These are phyloP conservation scores for Saccharomyces mikatae DNA, from an alignment of 805 yeast species.

Conservation along the genomic window DNA sequence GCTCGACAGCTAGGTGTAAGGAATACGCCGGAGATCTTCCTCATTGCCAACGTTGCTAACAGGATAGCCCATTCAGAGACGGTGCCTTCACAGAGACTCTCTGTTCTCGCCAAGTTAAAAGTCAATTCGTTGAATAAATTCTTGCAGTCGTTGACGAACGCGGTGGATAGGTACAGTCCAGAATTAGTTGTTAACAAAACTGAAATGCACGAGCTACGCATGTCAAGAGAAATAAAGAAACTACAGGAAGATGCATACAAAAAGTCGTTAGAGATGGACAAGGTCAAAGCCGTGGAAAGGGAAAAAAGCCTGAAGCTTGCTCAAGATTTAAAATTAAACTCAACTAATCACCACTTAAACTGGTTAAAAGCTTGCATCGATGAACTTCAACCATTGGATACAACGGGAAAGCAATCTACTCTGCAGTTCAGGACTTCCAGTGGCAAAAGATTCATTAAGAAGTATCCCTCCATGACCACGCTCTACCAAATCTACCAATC, in stretches of 20 bases:
- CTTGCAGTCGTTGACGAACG: constrained; percentile 32
- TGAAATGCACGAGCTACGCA: constrained; percentile 52
- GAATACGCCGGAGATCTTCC: constrained; percentile 47
- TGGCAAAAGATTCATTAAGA: constrained; percentile 25
- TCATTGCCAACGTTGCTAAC: constrained; percentile 49
- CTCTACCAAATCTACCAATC: constrained; percentile 18
- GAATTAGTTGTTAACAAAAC: constrained; percentile 51
- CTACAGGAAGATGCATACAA: constrained; percentile 64
- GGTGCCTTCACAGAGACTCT: constrained; percentile 25
- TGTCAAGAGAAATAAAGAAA: constrained; percentile 49
- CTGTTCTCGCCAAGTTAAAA: constrained; percentile 28
- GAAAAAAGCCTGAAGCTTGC: constrained; percentile 34
- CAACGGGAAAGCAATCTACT: constrained; percentile 13
- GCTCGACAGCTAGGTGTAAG: constrained; percentile 47
- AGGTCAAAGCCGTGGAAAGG: constrained; percentile 34
- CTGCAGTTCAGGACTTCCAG: constrained; percentile 27
- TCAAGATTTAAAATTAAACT: constrained; percentile 9
- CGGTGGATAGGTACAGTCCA: constrained; percentile 49
- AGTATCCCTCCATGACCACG: constrained; percentile 14
- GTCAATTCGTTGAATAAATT: constrained; percentile 27
- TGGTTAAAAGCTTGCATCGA: constrained; percentile 19
- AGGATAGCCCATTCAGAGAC: constrained; percentile 30
- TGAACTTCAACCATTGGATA: constrained; percentile 1
- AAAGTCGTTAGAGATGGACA: constrained; percentile 49
- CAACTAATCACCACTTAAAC: constrained; percentile 14